These are phyloP conservation scores for Ganoderma boninense DNA, from an alignment of 1,284 basidiomycete species.

Conservation along the genomic window DNA sequence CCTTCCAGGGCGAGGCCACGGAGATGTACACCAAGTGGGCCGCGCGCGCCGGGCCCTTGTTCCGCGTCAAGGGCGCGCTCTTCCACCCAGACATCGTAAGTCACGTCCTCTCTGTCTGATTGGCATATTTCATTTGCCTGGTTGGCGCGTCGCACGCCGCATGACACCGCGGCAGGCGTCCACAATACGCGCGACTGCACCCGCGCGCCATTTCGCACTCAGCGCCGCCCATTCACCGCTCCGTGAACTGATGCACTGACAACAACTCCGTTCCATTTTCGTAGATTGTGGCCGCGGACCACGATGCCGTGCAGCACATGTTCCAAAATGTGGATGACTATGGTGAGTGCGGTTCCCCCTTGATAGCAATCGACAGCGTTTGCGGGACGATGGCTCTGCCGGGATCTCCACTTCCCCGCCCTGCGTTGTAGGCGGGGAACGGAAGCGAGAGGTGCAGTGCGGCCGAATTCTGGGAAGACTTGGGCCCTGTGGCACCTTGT, in stretches of 20 bases:
- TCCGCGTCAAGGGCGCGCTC: constrained; percentile 49
- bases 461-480: background rate
- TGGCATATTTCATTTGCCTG: background rate
- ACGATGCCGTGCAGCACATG: constrained; percentile 47
- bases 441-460: background rate
- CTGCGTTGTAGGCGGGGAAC: background rate
- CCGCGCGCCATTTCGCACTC: background rate
- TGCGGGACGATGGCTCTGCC: background rate
- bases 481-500: background rate
- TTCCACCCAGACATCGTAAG: constrained; percentile 48
- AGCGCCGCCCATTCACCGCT: background rate
- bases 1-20: constrained; percentile 45
- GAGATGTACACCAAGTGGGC: constrained; percentile 48
- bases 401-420: background rate
- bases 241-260: background rate
- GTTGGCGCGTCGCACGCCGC: background rate
- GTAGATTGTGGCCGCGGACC: constrained; percentile 47
- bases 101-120: constrained; percentile 3
- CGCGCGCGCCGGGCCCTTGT: constrained; percentile 45
- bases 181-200: background rate
- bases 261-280: background rate
- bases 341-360: constrained; percentile 29
- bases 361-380: background rate
- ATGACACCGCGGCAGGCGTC: background rate
- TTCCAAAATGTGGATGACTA: constrained; percentile 46